Conservation (phyloP, 2,329 filamentous ascomycete genomes). For the Colletotrichum sp. region DNA sequence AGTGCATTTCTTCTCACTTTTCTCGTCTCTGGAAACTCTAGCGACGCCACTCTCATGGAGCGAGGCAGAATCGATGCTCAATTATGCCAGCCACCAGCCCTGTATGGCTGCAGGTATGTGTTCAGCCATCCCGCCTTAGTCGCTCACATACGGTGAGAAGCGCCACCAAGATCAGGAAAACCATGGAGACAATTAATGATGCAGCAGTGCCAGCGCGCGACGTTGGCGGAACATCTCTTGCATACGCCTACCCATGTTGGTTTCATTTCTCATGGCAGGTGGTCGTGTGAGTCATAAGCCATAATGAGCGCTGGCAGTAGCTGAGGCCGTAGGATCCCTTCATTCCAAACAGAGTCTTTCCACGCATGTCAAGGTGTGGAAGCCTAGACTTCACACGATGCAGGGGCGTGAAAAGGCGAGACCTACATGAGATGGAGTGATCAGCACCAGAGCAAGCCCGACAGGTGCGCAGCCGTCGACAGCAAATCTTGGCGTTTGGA, state of each 20-base stretch:
- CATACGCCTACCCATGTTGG: not conserved
- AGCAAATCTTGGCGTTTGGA: not conserved
- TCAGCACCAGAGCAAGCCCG: not conserved
- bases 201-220: not conserved
- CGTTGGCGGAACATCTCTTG: not conserved
- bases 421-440: not conserved
- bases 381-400: not conserved
- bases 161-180: not conserved
- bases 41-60: not conserved
- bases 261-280: not conserved
- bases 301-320: not conserved
- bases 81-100: not conserved
- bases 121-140: not conserved
- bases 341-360: not conserved
- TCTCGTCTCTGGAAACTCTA: not conserved
- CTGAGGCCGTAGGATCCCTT: not conserved
- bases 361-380: not conserved
- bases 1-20: not conserved
- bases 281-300: not conserved
- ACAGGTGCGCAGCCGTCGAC: not conserved
- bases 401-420: not conserved
- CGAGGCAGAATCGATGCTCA: not conserved
- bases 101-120: not conserved
- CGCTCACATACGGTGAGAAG: not conserved
- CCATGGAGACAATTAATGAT: not conserved